phyloP scores from a whole-genome alignment of 169 alveolate species.

The Plasmodium adleri region DNA sequence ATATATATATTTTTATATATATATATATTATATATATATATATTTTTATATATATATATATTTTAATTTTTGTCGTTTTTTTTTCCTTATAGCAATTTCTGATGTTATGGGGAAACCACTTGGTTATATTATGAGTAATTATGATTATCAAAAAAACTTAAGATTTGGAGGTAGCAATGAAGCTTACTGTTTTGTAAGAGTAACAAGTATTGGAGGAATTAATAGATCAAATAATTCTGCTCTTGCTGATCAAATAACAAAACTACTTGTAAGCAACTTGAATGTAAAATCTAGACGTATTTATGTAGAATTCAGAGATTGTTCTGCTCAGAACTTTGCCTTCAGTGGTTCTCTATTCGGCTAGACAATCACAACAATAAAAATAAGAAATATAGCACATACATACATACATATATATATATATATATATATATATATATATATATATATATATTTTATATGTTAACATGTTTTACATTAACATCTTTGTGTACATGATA shows the following conservation, averaged over 20 bases:
- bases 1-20: no score
- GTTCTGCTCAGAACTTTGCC: conserved; percentile 57
- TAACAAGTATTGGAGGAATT: conserved; percentile 60
- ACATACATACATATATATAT: neutral
- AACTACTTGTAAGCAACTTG: conserved; percentile 10
- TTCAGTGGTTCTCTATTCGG: conserved; percentile 59
- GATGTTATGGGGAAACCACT: conserved; percentile 39
- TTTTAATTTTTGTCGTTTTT: neutral
- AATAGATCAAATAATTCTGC: conserved; percentile 43
- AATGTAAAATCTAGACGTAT: conserved; percentile 42
- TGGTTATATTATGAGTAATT: conserved; percentile 59
- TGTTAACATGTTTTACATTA: no score
- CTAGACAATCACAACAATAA: neutral
- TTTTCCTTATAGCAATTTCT: conserved; percentile 26
- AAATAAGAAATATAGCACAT: neutral
- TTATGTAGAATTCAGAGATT: conserved; percentile 39
- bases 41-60: no score
- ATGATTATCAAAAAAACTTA: conserved; percentile 52
- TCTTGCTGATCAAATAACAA: conserved; percentile 49
- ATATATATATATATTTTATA: neutral
- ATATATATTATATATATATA: no score
- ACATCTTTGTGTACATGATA: no score
- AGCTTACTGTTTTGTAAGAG: conserved; percentile 54
- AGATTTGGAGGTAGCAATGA: conserved; percentile 39
- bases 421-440: neutral